Conservation (phyloP, 192 early-diverging fungal species). For the Funneliformis mosseae region DNA sequence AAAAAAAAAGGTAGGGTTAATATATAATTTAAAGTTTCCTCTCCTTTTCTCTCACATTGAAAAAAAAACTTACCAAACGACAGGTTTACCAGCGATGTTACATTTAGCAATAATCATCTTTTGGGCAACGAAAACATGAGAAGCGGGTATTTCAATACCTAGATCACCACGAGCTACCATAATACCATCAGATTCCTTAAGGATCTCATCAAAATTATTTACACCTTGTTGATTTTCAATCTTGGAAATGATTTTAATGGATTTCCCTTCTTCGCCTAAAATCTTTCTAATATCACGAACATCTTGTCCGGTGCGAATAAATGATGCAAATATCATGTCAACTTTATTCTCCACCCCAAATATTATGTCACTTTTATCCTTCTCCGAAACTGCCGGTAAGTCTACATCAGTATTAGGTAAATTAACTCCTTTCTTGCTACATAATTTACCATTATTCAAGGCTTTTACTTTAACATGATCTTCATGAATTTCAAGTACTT, state of each 20-base stretch:
- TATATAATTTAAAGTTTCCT: too few species aligned
- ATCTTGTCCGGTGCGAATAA: constrained; percentile 92
- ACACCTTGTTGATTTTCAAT: constrained; percentile 98
- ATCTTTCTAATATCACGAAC: constrained; percentile 86
- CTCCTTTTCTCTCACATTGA: not conserved
- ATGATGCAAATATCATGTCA: constrained; percentile 95
- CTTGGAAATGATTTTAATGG: constrained; percentile 96
- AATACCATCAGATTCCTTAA: constrained; percentile 90
- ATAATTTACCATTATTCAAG: constrained; percentile 84
- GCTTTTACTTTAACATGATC: constrained; percentile 69
- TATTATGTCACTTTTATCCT: constrained; percentile 86
- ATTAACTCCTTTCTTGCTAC: constrained; percentile 96
- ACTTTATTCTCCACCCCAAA: constrained; percentile 95
- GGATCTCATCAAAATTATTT: constrained; percentile 98
- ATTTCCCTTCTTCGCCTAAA: constrained; percentile 76
- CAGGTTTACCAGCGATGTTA: constrained; percentile 95
- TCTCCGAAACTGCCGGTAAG: constrained; percentile 93
- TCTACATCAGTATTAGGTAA: constrained; percentile 89
- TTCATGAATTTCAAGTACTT: constrained; percentile 74
- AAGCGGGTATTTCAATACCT: constrained; percentile 95
- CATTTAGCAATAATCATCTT: constrained; percentile 99
- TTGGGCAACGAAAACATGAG: constrained; percentile 90
- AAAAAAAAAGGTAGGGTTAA: not conserved
- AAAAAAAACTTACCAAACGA: constrained; percentile 67
- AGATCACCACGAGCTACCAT: constrained; percentile 99